Percentiles rank a stretch among this genome's conserved stretches.
phyloP scores from a whole-genome alignment of 1,284 basidiomycete species.

The Porodaedalea pini region DNA sequence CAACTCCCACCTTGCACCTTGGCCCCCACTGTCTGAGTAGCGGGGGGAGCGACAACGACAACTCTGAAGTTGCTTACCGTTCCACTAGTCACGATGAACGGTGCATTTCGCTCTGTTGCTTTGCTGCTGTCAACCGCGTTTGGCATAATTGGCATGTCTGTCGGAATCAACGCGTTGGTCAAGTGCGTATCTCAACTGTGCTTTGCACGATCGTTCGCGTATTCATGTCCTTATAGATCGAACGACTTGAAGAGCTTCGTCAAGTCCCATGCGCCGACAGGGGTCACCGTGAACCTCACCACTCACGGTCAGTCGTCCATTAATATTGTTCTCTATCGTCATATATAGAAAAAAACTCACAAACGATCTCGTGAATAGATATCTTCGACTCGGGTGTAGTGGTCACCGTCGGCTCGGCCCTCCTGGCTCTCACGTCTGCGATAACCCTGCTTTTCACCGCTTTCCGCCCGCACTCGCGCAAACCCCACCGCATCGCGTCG shows the following conservation, averaged over 20 bases:
- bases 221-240: slow-evolving; percentile 23
- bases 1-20: too few species aligned
- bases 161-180: slow-evolving; percentile 40
- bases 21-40: too few species aligned
- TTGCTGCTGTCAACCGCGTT: slow-evolving; percentile 38
- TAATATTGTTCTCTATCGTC: not conserved
- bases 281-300: slow-evolving; percentile 33
- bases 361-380: slow-evolving; percentile 32
- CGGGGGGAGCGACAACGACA: too few species aligned
- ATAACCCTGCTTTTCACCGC: slow-evolving; percentile 33
- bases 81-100: not conserved
- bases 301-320: slow-evolving; percentile 26
- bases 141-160: slow-evolving; percentile 33
- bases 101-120: slow-evolving; percentile 10
- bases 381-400: slow-evolving; percentile 44
- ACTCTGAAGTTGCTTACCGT: too few species aligned
- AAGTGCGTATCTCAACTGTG: slow-evolving; percentile 30
- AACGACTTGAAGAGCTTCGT: slow-evolving; percentile 31
- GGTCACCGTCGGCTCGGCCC: slow-evolving; percentile 40
- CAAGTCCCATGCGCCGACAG: slow-evolving; percentile 26
- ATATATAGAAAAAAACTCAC: not conserved
- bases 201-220: not conserved
- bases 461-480: slow-evolving; percentile 27
- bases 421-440: slow-evolving; percentile 40
- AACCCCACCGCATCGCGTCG: slow-evolving; percentile 34